These are phyloP conservation scores for Deuterostichococcus epilithicus DNA, from an alignment of 139 green algal species.

Conservation along the genomic window DNA sequence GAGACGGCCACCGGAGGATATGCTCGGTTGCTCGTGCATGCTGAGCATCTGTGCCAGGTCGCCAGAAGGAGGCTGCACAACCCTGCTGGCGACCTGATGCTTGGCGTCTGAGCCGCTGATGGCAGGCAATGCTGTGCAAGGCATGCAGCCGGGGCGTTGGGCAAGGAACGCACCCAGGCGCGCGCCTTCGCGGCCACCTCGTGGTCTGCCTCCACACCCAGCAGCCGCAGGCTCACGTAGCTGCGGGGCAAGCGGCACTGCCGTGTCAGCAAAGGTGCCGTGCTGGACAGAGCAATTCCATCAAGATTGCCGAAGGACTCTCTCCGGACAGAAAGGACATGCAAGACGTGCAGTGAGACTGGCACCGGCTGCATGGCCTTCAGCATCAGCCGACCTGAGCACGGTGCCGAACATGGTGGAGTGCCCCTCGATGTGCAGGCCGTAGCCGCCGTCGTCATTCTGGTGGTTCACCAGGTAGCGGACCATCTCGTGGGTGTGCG, in stretches of 20 bases:
- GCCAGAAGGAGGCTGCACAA: too few species aligned
- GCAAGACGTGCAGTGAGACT: too few species aligned
- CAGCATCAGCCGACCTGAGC: conserved; percentile 55
- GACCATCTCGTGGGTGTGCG: conserved; percentile 73
- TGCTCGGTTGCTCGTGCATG: too few species aligned
- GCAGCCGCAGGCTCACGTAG: conserved; percentile 73
- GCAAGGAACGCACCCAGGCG: conserved; percentile 59
- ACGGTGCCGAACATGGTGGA: conserved; percentile 98
- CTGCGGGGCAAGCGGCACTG: conserved; percentile 25
- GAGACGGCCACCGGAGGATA: too few species aligned
- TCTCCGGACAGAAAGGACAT: background rate
- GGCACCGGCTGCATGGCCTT: background rate
- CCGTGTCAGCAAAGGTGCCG: conserved; percentile 15
- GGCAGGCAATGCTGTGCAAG: too few species aligned
- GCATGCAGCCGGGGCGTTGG: too few species aligned
- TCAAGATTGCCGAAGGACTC: background rate
- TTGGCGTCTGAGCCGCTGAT: too few species aligned
- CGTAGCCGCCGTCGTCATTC: conserved; percentile 93
- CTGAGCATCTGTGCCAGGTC: too few species aligned
- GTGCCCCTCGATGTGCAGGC: conserved; percentile 95
- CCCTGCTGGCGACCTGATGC: too few species aligned
- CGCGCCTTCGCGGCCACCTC: conserved; percentile 32
- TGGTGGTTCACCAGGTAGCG: conserved; percentile 95
- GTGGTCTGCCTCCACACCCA: conserved; percentile 62
- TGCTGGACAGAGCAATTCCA: conserved; percentile 9